A percentile compares a stretch with the other conserved stretches of the same genome.
phyloP scores from a whole-genome alignment of 306 rosid genomes.

The Gillenia trifoliata region DNA sequence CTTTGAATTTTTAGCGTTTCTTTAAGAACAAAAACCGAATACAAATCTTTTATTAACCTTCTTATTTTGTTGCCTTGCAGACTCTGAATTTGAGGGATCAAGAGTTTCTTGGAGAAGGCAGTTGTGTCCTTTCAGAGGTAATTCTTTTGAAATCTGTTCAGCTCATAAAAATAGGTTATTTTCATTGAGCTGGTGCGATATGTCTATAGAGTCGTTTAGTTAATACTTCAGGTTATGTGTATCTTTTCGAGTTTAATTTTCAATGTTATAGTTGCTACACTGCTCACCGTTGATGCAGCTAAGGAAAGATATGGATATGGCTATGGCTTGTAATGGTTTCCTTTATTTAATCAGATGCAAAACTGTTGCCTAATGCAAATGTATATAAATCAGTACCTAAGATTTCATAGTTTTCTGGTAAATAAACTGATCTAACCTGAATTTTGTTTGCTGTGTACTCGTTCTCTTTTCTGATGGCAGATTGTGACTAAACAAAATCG shows the following conservation, averaged over 20 bases:
- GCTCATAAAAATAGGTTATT: neutral
- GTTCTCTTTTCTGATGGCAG: slow-evolving; percentile 30
- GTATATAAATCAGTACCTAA: neutral
- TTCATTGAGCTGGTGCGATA: neutral
- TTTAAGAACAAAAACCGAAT: neutral
- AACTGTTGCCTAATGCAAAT: neutral
- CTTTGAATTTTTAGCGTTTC: neutral
- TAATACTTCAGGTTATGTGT: neutral
- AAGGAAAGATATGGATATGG: neutral
- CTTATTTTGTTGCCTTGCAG: slow-evolving; percentile 35
- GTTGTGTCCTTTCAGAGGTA: slow-evolving; percentile 77
- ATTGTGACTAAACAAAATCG: slow-evolving; percentile 60
- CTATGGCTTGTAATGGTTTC: neutral
- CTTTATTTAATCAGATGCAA: neutral
- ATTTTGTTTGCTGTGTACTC: neutral
- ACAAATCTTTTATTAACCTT: neutral
- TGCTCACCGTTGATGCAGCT: neutral
- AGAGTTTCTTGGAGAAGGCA: slow-evolving; percentile 77
- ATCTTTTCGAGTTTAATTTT: neutral
- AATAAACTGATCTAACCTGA: neutral
- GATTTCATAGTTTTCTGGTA: neutral
- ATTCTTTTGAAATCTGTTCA: slow-evolving; percentile 1
- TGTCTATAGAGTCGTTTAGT: neutral
- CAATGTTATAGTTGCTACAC: neutral
- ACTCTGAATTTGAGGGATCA: slow-evolving; percentile 60